These are phyloP conservation scores for Gregarina niphandrodes DNA, from an alignment of 169 alveolate genomes.

Conservation along the genomic window DNA sequence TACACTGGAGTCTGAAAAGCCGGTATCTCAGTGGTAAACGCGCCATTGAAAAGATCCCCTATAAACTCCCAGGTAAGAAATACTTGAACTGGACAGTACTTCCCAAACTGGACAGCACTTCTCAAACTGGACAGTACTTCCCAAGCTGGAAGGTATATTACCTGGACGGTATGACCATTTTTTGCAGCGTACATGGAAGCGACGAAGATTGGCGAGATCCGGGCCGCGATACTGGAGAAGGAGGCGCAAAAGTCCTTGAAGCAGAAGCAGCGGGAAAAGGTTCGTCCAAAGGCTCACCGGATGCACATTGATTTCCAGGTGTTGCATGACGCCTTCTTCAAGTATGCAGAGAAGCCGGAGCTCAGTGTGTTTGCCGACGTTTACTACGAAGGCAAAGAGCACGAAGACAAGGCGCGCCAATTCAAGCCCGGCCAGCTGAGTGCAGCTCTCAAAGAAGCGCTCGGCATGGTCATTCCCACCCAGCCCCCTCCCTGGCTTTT, in stretches of 20 bases:
- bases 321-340: constrained; percentile 92
- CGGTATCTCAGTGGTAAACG: constrained; percentile 75
- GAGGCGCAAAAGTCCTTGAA: constrained; percentile 74
- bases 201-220: constrained; percentile 55
- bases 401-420: constrained; percentile 63
- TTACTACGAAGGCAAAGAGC: constrained; percentile 90
- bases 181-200: constrained; percentile 46
- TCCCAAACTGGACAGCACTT: no score
- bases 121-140: no score
- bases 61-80: constrained; percentile 68
- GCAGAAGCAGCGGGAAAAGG: constrained; percentile 84
- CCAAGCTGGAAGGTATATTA: no score
- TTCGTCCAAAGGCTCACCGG: constrained; percentile 81
- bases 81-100: no score
- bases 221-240: constrained; percentile 62
- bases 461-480: constrained; percentile 75
- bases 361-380: constrained; percentile 81
- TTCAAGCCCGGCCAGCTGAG: constrained; percentile 79
- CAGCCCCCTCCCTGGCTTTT: constrained; percentile 89
- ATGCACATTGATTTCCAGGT: constrained; percentile 71
- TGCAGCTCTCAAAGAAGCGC: constrained; percentile 69
- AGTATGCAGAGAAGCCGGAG: constrained; percentile 76
- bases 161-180: no score
- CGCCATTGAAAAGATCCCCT: constrained; percentile 76
- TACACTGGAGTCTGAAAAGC: constrained; percentile 89